Percentiles rank a stretch among this genome's conserved stretches.
phyloP scores from a whole-genome alignment of 352 stramenopile genomes.

The Phytopythium chamaehyphon region DNA sequence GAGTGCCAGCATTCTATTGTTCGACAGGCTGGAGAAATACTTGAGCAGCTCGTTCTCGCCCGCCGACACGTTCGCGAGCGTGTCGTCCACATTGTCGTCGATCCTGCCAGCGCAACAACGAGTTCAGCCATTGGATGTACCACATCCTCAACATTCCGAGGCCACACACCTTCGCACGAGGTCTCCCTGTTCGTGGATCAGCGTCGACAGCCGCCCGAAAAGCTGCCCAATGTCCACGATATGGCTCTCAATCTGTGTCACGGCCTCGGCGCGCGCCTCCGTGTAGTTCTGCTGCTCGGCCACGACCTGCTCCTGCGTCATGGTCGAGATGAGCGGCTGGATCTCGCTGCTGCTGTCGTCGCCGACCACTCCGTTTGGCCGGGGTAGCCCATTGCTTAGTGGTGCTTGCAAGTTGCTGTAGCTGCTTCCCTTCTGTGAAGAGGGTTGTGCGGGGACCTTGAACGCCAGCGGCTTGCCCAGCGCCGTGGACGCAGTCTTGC shows the following conservation, averaged over 20 bases:
- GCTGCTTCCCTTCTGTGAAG: background rate
- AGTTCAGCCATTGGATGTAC: background rate
- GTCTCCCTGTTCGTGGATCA: slow-evolving; percentile 82
- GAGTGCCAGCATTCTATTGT: slow-evolving; percentile 83
- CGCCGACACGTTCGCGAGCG: slow-evolving; percentile 64
- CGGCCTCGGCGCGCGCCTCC: slow-evolving; percentile 63
- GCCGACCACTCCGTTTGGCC: slow-evolving; percentile 31
- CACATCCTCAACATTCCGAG: background rate
- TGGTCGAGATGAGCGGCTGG: slow-evolving; percentile 66
- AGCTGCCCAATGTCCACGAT: slow-evolving; percentile 85
- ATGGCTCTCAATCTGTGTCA: slow-evolving; percentile 84
- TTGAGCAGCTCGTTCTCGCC: slow-evolving; percentile 83
- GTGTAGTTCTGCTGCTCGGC: slow-evolving; percentile 77
- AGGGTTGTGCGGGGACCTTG: slow-evolving; percentile 22
- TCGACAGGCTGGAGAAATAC: slow-evolving; percentile 82
- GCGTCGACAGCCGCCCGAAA: slow-evolving; percentile 71
- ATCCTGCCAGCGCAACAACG: slow-evolving; percentile 55
- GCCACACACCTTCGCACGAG: slow-evolving; percentile 62
- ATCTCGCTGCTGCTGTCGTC: slow-evolving; percentile 40
- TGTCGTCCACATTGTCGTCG: slow-evolving; percentile 82
- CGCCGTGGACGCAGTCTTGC: slow-evolving; percentile 64
- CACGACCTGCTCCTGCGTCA: slow-evolving; percentile 72
- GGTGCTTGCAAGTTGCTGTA: slow-evolving; percentile 7
- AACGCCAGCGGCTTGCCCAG: slow-evolving; percentile 78
- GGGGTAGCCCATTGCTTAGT: slow-evolving; percentile 48